phyloP scores from a whole-genome alignment of 257 asterid species.

The Parsonsia alboflavescens region DNA sequence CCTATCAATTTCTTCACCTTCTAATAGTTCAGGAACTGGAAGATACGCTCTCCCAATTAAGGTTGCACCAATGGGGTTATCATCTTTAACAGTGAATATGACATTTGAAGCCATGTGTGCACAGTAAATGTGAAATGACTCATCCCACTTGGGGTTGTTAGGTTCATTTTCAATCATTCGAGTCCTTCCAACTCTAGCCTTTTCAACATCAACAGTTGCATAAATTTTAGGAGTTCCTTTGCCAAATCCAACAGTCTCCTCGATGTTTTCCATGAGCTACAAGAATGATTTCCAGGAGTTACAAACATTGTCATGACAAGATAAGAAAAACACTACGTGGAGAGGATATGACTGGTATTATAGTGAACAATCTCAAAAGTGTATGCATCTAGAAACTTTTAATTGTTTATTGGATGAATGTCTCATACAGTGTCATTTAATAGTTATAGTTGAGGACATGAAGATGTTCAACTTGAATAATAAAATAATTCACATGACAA shows the following conservation, averaged over 20 bases:
- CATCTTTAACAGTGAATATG: slow-evolving; percentile 82
- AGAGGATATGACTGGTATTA: neutral
- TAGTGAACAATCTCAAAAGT: neutral
- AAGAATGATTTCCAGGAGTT: slow-evolving; percentile 17
- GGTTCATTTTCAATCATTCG: slow-evolving; percentile 63
- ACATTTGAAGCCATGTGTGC: slow-evolving; percentile 69
- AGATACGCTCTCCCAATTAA: slow-evolving; percentile 85
- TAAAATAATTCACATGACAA: neutral
- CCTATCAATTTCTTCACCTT: slow-evolving; percentile 74
- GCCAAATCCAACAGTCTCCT: slow-evolving; percentile 80
- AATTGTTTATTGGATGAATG: neutral
- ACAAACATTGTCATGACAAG: slow-evolving; percentile 12
- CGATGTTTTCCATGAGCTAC: slow-evolving; percentile 54
- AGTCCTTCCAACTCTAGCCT: slow-evolving; percentile 88
- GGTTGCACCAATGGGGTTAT: slow-evolving; percentile 89
- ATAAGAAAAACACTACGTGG: neutral
- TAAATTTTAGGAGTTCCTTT: slow-evolving; percentile 73
- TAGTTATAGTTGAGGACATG: neutral
- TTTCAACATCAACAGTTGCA: slow-evolving; percentile 76
- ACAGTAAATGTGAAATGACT: slow-evolving; percentile 86
- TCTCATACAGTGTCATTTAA: neutral
- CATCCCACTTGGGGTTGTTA: slow-evolving; percentile 68
- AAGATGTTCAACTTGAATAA: neutral
- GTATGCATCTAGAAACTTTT: no score
- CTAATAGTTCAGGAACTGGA: slow-evolving; percentile 65